A percentile compares a stretch with the other conserved stretches of the same genome.
These are phyloP conservation scores for Lentinus brumalis DNA, from an alignment of 768 basidiomycete genomes.

Conservation along the genomic window DNA sequence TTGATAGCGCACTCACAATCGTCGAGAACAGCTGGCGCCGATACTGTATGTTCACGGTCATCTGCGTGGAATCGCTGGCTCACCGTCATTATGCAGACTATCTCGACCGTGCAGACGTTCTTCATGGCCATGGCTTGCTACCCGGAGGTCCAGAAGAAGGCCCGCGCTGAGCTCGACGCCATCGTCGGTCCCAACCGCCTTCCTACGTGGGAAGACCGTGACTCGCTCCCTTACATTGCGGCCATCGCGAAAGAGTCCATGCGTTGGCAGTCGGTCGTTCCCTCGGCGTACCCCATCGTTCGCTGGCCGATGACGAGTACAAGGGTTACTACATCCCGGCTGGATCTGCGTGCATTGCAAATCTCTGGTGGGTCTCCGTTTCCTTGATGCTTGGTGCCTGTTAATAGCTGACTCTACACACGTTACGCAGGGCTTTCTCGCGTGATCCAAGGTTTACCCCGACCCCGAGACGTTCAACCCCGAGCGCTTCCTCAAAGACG, in stretches of 20 bases:
- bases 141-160: constrained; percentile 22
- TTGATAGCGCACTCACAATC: neutral
- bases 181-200: constrained; percentile 25
- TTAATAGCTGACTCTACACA: neutral
- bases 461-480: constrained; percentile 22
- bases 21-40: constrained; percentile 20
- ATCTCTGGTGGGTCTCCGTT: constrained; percentile 9
- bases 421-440: constrained; percentile 4
- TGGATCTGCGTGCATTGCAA: constrained; percentile 12
- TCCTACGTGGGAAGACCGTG: constrained; percentile 25
- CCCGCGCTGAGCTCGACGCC: constrained; percentile 19
- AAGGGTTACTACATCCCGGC: constrained; percentile 20
- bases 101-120: constrained; percentile 22
- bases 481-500: constrained; percentile 16
- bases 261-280: constrained; percentile 29
- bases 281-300: constrained; percentile 13
- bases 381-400: too few species aligned
- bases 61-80: neutral
- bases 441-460: constrained; percentile 8
- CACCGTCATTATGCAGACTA: constrained; percentile 13
- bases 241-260: constrained; percentile 29
- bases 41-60: constrained; percentile 13
- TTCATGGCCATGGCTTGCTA: constrained; percentile 20
- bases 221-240: constrained; percentile 29
- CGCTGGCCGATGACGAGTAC: constrained; percentile 18